Percentiles rank a stretch among this genome's conserved stretches.
Conservation (phyloP, 2,329 filamentous ascomycete species). For the Lizonia empirigonia region DNA sequence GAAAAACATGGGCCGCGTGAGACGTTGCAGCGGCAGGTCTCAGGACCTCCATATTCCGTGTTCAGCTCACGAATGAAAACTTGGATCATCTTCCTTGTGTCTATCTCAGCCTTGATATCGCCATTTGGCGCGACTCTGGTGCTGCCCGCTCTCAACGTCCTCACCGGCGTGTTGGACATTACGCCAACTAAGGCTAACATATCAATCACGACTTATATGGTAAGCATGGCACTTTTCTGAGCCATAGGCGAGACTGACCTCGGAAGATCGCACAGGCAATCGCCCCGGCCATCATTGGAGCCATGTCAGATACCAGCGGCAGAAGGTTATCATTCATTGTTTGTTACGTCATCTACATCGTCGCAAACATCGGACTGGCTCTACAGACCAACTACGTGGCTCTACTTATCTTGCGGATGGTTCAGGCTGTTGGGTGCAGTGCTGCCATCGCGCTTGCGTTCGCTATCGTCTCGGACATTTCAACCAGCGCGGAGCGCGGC, state of each 20-base stretch:
- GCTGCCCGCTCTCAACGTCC: constrained; percentile 44
- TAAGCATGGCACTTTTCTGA: constrained; percentile 10
- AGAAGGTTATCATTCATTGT: constrained; percentile 59
- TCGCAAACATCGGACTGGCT: constrained; percentile 46
- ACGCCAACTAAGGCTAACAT: constrained; percentile 55
- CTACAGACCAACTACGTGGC: constrained; percentile 46
- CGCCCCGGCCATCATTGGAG: constrained; percentile 58
- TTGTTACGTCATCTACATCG: constrained; percentile 47
- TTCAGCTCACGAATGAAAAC: constrained; percentile 49
- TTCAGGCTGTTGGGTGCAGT: constrained; percentile 50
- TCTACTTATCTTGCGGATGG: constrained; percentile 42
- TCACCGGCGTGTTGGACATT: constrained; percentile 49
- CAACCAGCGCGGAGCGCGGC: constrained; percentile 72
- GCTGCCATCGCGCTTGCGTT: constrained; percentile 63
- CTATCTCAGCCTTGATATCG: constrained; percentile 55
- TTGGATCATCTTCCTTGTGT: constrained; percentile 57
- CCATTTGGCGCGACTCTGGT: constrained; percentile 51
- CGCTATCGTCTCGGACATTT: constrained; percentile 74
- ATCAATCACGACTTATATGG: constrained; percentile 59
- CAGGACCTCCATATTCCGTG: constrained; percentile 40
- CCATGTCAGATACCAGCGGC: constrained; percentile 59
- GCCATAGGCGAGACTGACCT: constrained; percentile 12
- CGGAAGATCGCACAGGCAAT: constrained; percentile 55
- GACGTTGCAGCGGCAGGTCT: constrained; percentile 27
- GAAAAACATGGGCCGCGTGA: constrained; percentile 12